Conservation (phyloP, 306 rosid genomes). For the Abrus pulchellus region DNA sequence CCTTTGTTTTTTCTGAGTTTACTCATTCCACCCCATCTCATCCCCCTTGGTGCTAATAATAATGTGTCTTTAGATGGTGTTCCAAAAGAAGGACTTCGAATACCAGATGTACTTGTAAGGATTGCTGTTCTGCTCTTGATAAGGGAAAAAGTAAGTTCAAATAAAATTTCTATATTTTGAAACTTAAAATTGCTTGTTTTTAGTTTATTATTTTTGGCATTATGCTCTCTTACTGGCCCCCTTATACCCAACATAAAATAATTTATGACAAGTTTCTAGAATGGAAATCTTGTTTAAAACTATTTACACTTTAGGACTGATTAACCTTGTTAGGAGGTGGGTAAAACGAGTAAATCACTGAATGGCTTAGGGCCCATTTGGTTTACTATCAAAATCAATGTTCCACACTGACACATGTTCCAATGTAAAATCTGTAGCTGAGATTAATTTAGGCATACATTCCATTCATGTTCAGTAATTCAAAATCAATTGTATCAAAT, state of each 20-base stretch:
- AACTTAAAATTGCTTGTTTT: neutral
- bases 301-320: no score
- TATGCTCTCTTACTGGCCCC: neutral
- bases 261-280: no score
- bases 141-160: slow-evolving; percentile 79
- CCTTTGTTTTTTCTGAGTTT: neutral
- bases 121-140: slow-evolving; percentile 80
- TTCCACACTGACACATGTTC: neutral
- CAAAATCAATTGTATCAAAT: no score
- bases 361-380: neutral
- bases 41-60: neutral
- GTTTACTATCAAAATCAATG: neutral
- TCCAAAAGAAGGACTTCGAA: slow-evolving; percentile 97
- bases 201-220: slow-evolving; percentile 5
- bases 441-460: no score
- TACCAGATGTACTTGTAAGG: slow-evolving; percentile 90
- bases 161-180: slow-evolving; percentile 13
- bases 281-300: no score
- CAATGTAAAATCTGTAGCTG: neutral
- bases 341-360: neutral
- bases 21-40: no score
- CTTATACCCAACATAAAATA: no score
- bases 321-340: no score
- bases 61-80: slow-evolving; percentile 82
- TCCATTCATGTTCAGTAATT: no score